These are phyloP conservation scores for Leccinum variicolor DNA, from an alignment of 768 basidiomycete genomes.

Conservation along the genomic window DNA sequence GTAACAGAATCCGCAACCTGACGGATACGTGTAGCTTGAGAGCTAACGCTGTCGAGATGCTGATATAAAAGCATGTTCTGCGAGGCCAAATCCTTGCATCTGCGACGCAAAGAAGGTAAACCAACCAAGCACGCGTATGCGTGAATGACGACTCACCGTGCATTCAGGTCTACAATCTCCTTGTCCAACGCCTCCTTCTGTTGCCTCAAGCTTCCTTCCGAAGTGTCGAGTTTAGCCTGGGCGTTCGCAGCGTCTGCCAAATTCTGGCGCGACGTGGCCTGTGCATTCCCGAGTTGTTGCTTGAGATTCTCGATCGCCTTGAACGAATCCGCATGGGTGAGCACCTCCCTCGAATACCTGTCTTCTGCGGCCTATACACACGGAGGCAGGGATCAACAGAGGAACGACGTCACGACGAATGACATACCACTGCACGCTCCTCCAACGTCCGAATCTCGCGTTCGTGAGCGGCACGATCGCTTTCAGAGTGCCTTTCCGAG, in stretches of 20 bases:
- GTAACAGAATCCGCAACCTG: slow-evolving; percentile 57
- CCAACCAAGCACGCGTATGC: neutral
- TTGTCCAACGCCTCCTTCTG: slow-evolving; percentile 77
- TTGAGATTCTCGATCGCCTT: slow-evolving; percentile 65
- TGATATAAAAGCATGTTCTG: slow-evolving; percentile 79
- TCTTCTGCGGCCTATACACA: slow-evolving; percentile 64
- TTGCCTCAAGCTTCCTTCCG: slow-evolving; percentile 76
- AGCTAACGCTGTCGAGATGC: slow-evolving; percentile 81
- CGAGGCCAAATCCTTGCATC: slow-evolving; percentile 67
- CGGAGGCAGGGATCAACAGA: neutral
- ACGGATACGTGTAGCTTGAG: slow-evolving; percentile 78
- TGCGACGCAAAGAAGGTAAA: slow-evolving; percentile 24
- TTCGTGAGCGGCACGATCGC: slow-evolving; percentile 59
- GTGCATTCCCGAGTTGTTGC: slow-evolving; percentile 53
- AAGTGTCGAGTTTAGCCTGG: slow-evolving; percentile 62
- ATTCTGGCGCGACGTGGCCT: slow-evolving; percentile 55
- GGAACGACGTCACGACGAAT: neutral
- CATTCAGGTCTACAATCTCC: slow-evolving; percentile 68
- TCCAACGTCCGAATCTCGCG: slow-evolving; percentile 64
- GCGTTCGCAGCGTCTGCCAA: slow-evolving; percentile 69
- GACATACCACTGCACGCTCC: slow-evolving; percentile 61
- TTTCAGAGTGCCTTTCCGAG: slow-evolving; percentile 66
- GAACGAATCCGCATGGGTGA: slow-evolving; percentile 83
- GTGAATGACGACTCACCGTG: slow-evolving; percentile 43
- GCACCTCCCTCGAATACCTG: slow-evolving; percentile 75